A percentile compares a stretch with the other conserved stretches of the same genome.
phyloP scores from a whole-genome alignment of 2,329 filamentous ascomycete species.

The Penicillium sp. region DNA sequence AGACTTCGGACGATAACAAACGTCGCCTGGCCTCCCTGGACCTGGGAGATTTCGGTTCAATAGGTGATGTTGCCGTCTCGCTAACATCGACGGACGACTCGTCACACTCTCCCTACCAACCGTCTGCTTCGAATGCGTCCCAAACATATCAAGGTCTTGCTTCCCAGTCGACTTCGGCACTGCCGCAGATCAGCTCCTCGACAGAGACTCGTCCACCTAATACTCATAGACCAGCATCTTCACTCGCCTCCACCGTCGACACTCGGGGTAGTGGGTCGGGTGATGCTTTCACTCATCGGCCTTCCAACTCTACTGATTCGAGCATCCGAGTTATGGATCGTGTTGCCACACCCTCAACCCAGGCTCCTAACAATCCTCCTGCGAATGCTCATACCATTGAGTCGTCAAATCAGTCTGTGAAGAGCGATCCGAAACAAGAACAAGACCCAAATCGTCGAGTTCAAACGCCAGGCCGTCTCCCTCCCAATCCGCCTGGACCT shows the following conservation, averaged over 20 bases:
- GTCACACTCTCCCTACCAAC: conserved; percentile 21
- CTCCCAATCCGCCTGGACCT: conserved; percentile 9
- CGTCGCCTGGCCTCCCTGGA: conserved; percentile 28
- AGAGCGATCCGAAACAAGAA: conserved; percentile 4
- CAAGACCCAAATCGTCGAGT: conserved; percentile 1
- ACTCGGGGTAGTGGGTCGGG: conserved; percentile 7
- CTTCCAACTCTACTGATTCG: conserved; percentile 9
- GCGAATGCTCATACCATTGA: neutral
- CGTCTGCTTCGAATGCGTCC: neutral
- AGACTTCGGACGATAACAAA: conserved; percentile 9
- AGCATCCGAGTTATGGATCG: conserved; percentile 2
- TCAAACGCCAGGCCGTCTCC: conserved; percentile 5
- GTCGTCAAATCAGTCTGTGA: neutral
- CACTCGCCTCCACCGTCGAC: conserved; percentile 7
- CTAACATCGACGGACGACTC: conserved; percentile 23
- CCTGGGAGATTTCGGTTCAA: conserved; percentile 31
- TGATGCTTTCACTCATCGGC: conserved; percentile 6
- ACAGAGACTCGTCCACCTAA: conserved; percentile 1
- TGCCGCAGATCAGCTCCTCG: conserved; percentile 3
- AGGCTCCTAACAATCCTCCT: neutral
- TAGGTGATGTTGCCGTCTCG: conserved; percentile 33
- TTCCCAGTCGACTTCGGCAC: conserved; percentile 5
- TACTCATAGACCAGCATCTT: conserved; percentile 1
- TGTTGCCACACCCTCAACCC: neutral
- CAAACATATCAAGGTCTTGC: neutral